These are phyloP conservation scores for Solanum etuberosum DNA, from an alignment of 257 asterid species.

Conservation along the genomic window DNA sequence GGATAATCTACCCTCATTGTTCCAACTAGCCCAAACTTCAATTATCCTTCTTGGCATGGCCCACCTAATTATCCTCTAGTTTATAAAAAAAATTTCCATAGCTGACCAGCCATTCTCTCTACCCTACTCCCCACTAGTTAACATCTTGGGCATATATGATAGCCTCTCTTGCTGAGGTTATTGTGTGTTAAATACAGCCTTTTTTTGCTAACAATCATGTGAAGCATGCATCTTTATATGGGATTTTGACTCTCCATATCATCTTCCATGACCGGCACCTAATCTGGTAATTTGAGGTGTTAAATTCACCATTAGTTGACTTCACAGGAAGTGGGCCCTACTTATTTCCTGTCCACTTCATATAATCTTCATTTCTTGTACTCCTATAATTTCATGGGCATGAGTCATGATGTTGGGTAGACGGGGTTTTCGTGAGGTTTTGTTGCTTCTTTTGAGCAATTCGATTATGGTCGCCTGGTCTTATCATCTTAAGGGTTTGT, in stretches of 20 bases:
- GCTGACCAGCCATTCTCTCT: not conserved
- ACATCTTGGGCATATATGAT: not conserved
- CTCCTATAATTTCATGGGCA: not conserved
- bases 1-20: not conserved
- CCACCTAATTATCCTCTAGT: not conserved
- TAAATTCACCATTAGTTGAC: not conserved
- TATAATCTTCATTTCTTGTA: not conserved
- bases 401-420: not conserved
- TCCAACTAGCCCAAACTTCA: not conserved
- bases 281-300: not conserved
- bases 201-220: not conserved
- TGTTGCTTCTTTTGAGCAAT: not conserved
- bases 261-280: not conserved
- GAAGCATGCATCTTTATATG: not conserved
- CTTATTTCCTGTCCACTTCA: not conserved
- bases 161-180: not conserved
- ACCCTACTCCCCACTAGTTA: not conserved
- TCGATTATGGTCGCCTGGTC: not conserved
- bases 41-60: not conserved
- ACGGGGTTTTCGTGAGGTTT: not conserved
- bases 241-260: not conserved
- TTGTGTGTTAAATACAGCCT: not conserved
- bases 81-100: not conserved
- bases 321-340: not conserved
- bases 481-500: not conserved